phyloP scores from a whole-genome alignment of 345 rosid genomes.

The Iberis pinnata region DNA sequence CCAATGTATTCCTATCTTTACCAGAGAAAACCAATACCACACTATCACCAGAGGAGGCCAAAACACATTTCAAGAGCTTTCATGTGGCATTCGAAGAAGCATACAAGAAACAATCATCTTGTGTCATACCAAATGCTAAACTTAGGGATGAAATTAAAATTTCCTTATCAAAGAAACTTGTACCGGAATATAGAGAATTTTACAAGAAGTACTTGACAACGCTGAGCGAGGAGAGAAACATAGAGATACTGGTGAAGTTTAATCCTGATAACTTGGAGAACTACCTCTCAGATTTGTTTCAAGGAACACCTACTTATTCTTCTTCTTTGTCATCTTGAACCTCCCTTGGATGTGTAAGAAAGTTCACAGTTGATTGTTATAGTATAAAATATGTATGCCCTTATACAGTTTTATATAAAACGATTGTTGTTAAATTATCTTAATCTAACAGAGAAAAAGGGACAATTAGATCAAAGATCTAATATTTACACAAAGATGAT shows the following conservation, averaged over 20 bases:
- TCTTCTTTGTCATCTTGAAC: conserved; percentile 25
- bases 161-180: conserved; percentile 55
- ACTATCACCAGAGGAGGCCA: conserved; percentile 38
- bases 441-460: too few relatives aligned
- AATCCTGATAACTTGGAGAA: conserved; percentile 58
- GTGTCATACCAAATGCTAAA: conserved; percentile 50
- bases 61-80: conserved; percentile 48
- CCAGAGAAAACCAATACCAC: conserved; percentile 38
- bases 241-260: conserved; percentile 37
- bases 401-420: too few relatives aligned
- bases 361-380: too few relatives aligned
- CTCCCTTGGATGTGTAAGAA: conserved; percentile 34
- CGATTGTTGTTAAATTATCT: too few relatives aligned
- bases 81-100: conserved; percentile 66
- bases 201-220: conserved; percentile 32
- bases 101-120: conserved; percentile 49
- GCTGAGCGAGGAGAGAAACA: conserved; percentile 32
- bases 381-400: too few relatives aligned
- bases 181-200: conserved; percentile 50
- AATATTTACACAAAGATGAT: background rate
- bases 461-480: too few relatives aligned
- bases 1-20: conserved; percentile 43
- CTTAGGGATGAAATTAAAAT: conserved; percentile 56
- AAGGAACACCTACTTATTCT: conserved; percentile 37
- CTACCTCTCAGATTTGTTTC: conserved; percentile 65